These are phyloP conservation scores for Candolleomyces efflorescens DNA, from an alignment of 768 basidiomycete genomes.

Conservation along the genomic window DNA sequence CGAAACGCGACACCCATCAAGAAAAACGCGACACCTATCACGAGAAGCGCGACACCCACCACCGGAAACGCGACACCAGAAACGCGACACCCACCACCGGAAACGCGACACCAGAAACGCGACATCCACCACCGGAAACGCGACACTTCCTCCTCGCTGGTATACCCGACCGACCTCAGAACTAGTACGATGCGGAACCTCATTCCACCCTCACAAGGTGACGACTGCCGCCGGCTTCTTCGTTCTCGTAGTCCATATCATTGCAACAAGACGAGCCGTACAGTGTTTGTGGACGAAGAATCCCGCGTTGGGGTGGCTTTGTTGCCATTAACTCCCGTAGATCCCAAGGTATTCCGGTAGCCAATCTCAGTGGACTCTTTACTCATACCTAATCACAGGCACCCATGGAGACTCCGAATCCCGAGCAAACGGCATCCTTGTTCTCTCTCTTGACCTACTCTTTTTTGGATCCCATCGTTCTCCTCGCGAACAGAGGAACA, in stretches of 20 bases:
- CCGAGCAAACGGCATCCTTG: conserved; percentile 50
- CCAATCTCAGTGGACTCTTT: neutral
- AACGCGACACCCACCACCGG: too few species aligned
- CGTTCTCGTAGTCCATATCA: conserved; percentile 1
- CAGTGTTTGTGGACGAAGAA: conserved; percentile 19
- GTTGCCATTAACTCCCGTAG: conserved; percentile 8
- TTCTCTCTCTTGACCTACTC: conserved; percentile 41
- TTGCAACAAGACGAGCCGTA: neutral
- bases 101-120: too few species aligned
- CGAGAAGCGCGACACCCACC: too few species aligned
- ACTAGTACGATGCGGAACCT: too few species aligned
- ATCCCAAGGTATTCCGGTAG: conserved; percentile 7
- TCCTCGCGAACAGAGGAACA: conserved; percentile 39
- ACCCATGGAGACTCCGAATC: conserved; percentile 31
- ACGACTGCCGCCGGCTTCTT: too few species aligned
- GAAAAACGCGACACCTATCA: too few species aligned
- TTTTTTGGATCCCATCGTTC: conserved; percentile 54
- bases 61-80: too few species aligned
- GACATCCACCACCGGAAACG: too few species aligned
- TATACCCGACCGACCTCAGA: too few species aligned
- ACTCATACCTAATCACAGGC: conserved; percentile 19
- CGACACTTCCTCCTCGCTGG: too few species aligned
- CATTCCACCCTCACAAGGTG: too few species aligned
- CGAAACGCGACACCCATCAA: too few species aligned
- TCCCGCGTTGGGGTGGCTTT: neutral